These are phyloP conservation scores for Nothophaeocryptopus gaeumannii DNA, from an alignment of 2,329 filamentous ascomycete genomes.

Conservation along the genomic window DNA sequence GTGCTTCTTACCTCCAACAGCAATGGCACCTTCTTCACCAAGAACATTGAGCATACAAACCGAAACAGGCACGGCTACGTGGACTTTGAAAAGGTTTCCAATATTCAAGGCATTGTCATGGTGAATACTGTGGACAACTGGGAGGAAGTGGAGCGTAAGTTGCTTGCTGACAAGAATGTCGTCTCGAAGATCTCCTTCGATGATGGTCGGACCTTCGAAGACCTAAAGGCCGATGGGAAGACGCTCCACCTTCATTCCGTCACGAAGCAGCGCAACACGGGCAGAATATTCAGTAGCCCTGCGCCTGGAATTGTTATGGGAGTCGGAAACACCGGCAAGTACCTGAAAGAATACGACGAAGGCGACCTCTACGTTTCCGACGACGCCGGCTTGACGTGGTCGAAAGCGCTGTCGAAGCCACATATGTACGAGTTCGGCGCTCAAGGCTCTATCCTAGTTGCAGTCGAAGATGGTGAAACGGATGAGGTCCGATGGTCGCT, in stretches of 20 bases:
- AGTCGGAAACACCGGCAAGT: slow-evolving; percentile 81
- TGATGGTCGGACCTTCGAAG: slow-evolving; percentile 81
- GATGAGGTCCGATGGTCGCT: slow-evolving; percentile 73
- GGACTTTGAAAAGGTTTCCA: slow-evolving; percentile 91
- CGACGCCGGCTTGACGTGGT: slow-evolving; percentile 85
- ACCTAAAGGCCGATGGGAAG: slow-evolving; percentile 64
- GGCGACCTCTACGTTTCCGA: slow-evolving; percentile 85
- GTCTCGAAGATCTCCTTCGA: slow-evolving; percentile 88
- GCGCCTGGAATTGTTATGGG: slow-evolving; percentile 93
- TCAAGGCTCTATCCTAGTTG: slow-evolving; percentile 82
- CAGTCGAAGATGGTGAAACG: slow-evolving; percentile 68
- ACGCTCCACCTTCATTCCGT: slow-evolving; percentile 87
- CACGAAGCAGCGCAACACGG: slow-evolving; percentile 76
- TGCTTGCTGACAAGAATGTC: slow-evolving; percentile 59
- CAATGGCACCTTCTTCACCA: slow-evolving; percentile 92
- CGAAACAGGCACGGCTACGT: slow-evolving; percentile 72
- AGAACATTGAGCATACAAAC: slow-evolving; percentile 90
- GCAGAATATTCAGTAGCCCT: slow-evolving; percentile 86
- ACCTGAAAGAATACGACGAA: slow-evolving; percentile 67
- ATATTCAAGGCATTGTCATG: slow-evolving; percentile 87
- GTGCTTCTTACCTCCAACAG: slow-evolving; percentile 94
- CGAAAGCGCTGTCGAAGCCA: slow-evolving; percentile 68
- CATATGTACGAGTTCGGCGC: slow-evolving; percentile 98
- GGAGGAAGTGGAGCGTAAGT: slow-evolving; percentile 64
- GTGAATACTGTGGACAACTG: slow-evolving; percentile 88